phyloP scores from a whole-genome alignment of 2,329 filamentous ascomycete species.

The Ustulina deusta region DNA sequence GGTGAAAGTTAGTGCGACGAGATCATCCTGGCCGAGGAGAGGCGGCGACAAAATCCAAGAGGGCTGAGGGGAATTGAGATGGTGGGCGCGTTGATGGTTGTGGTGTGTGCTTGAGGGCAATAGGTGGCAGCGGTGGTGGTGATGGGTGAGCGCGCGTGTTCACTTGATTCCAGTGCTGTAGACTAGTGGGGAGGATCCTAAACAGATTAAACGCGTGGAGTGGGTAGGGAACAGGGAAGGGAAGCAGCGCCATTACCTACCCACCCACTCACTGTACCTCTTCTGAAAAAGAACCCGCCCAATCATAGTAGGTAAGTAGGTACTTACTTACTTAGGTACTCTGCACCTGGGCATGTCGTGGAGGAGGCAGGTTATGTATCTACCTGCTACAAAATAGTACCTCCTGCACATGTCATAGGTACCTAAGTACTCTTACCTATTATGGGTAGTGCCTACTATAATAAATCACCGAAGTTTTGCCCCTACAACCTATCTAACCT shows the following conservation, averaged over 20 bases:
- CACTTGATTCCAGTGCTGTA: constrained; percentile 14
- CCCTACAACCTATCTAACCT: neutral
- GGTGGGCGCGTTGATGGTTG: constrained; percentile 36
- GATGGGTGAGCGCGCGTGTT: constrained; percentile 29
- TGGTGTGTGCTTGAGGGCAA: constrained; percentile 2
- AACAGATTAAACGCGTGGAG: constrained; percentile 37
- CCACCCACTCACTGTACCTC: neutral
- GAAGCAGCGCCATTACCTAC: neutral
- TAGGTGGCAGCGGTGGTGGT: constrained; percentile 12
- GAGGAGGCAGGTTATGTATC: no score
- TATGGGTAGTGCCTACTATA: no score
- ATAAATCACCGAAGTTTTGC: constrained; percentile 26
- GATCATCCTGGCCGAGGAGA: constrained; percentile 42
- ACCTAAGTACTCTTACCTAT: no score
- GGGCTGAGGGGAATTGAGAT: constrained; percentile 31
- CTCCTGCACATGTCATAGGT: no score
- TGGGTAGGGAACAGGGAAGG: constrained; percentile 24
- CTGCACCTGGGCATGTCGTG: no score
- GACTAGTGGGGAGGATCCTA: constrained; percentile 37
- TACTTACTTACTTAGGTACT: no score
- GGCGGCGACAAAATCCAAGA: constrained; percentile 26
- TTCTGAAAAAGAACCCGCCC: no score
- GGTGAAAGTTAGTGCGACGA: constrained; percentile 46
- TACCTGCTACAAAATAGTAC: no score
- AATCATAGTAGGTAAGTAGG: neutral